Base-by-base conservation (phyloP, 148 eudicot genomes). In the Chenopodium suecicum region DNA sequence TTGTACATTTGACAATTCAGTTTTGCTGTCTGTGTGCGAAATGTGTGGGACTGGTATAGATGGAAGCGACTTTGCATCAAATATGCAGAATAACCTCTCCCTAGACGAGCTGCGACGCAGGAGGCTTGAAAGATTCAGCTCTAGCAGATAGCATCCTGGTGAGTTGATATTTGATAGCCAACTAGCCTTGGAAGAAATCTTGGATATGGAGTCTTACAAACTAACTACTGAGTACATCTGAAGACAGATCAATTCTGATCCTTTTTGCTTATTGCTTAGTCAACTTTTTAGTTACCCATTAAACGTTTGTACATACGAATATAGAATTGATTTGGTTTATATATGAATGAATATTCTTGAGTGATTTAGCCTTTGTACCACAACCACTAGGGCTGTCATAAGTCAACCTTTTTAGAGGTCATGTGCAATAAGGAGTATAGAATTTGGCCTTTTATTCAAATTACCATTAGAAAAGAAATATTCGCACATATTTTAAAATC, bases 1-100 rank as follows among this genome's bases (percentile, higher is more conserved):
- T 22, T 95, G 99, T 87, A 94, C 98, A 1, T 92, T 68, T 69
- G 98, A 94, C 74, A 95, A 95, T 80, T 75, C 91, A 13, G 85
- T 80, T 72, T 85, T 80, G 88, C 76, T 89, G 77, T 88, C 82
- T 63, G 86, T 82, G 31, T 95, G 99, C 77, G 99, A 95, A 82
- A 90, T 95, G 92, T 95, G 99, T 80, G 97, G 98, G 62, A 89
- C 92, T 0, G 81, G 84, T 23, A 82, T 86, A 56, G 88, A 84
- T 66, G 90, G 87, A 69, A 80, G 73, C 75, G 86, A 80, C 46
- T 70, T 82, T 7, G 70, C 88, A 0, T 75, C 84, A 14, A 68
- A 68, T 79, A 47, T 79, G 46, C 68, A 81, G 27, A 50, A 27
- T 44, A 81, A 82, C 17, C 80, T 88, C 52, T 81, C 98, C 14